A percentile compares a stretch with the other conserved stretches of the same genome.
Evolutionary conservation across 148 eudicot genomes (phyloP).

Genomic region (Cornus suecica): DNA sequence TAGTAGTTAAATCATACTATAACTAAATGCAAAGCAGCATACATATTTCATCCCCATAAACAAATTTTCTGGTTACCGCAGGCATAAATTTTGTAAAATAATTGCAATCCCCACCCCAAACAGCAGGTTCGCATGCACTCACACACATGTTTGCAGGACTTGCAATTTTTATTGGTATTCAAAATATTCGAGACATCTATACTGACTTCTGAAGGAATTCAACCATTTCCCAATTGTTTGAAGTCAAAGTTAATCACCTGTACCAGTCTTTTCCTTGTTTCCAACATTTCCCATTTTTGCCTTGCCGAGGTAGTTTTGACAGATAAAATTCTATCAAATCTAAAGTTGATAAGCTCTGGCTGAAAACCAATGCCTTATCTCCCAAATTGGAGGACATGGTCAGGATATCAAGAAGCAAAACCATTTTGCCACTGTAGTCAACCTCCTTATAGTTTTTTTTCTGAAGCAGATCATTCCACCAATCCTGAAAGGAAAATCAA

Average conservation of each 20-base stretch:
- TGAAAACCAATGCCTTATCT: conserved; percentile 87
- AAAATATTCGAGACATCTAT: background rate
- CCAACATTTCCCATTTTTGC: conserved; percentile 74
- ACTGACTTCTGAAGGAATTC: background rate
- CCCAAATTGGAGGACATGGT: conserved; percentile 65
- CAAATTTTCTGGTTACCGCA: no score
- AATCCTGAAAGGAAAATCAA: conserved; percentile 53
- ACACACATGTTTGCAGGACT: background rate
- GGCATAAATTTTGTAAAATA: no score
- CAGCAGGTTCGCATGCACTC: background rate
- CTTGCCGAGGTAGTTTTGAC: conserved; percentile 51
- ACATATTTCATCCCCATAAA: no score
- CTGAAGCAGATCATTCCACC: conserved; percentile 85
- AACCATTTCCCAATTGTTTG: background rate
- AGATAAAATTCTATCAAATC: conserved; percentile 78
- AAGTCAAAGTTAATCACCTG: conserved; percentile 50
- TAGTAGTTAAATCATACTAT: no score
- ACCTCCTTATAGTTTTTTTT: conserved; percentile 51
- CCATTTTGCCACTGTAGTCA: conserved; percentile 94
- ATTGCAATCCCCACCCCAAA: background rate
- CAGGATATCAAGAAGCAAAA: conserved; percentile 82
- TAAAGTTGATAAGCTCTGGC: conserved; percentile 85
- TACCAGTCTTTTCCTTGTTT: conserved; percentile 93
- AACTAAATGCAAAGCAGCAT: no score
- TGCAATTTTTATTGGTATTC: background rate